These are phyloP conservation scores for Neophaeococcomyces mojaviensis DNA, from an alignment of 2,329 filamentous ascomycete species.

Conservation along the genomic window DNA sequence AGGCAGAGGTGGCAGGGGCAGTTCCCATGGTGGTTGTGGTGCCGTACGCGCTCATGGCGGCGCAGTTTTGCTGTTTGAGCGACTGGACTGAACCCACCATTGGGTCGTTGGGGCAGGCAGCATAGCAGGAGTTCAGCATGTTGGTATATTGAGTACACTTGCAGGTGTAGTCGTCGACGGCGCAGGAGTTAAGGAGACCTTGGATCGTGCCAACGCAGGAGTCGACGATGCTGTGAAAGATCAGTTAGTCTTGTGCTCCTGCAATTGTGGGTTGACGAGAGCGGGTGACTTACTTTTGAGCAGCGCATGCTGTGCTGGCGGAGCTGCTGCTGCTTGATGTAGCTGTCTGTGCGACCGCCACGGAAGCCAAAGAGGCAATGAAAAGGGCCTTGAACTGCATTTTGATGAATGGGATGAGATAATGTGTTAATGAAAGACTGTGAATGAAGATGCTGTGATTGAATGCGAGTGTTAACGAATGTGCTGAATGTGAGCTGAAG, in stretches of 20 bases:
- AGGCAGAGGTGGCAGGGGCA: constrained; percentile 13
- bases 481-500: not conserved
- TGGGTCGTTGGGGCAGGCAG: constrained; percentile 51
- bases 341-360: constrained; percentile 22
- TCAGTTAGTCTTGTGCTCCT: constrained; percentile 1
- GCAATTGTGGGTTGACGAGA: not conserved
- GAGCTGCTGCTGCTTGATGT: constrained; percentile 13
- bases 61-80: constrained; percentile 32
- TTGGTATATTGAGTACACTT: constrained; percentile 50
- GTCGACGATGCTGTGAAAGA: constrained; percentile 41
- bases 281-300: constrained; percentile 23
- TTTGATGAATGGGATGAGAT: not conserved
- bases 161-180: constrained; percentile 47
- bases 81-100: constrained; percentile 29
- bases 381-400: constrained; percentile 21
- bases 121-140: constrained; percentile 51
- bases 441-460: not conserved
- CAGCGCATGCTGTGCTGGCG: constrained; percentile 18
- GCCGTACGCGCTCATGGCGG: constrained; percentile 35
- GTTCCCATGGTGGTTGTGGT: constrained; percentile 13
- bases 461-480: not conserved
- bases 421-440: not conserved
- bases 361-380: constrained; percentile 24
- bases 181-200: constrained; percentile 37
- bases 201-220: constrained; percentile 39